Evolutionary conservation across 129 eudicot species (phyloP), one percentile per base, ranked within the genome.

Genomic region (Dittrichia graveolens): DNA sequence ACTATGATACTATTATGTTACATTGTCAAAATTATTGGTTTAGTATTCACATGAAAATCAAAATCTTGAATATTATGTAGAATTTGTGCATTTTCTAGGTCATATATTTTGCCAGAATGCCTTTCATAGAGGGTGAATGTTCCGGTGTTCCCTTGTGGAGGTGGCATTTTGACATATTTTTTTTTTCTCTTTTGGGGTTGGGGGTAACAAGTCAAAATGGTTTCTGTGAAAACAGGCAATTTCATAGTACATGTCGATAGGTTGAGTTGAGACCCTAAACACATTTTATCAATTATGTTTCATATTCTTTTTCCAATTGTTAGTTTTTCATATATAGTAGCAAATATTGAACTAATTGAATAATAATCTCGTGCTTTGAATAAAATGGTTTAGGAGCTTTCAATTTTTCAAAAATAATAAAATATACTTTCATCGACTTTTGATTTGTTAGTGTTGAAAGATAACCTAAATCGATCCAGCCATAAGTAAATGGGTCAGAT

Each of bases 21-120:
- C 71, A 35, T 74, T 8, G 63, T 38, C 52, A n/a, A 12, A 18
- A 3, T 61, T 60, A 60, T 48, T 62, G 69, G 78, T 48, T 38
- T 3, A 19, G 14, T 34, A 13, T 73, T 48, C 37, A 11, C 11
- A 24, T 18, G 18, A 15, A 46, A 47, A 0, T 16, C 13, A 11
- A 61, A 45, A 60, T 59, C 12, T 72, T 60, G 11, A 45, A 11
- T 5, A 31, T 54, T 7, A 56, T 57, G 59, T 47, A 43, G 45
- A 47, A n/a, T 46, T 58, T 34, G 59, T 35, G 5, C 45, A 59
- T 59, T 4, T 42, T 44, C 2, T 46, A 15, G 40, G 34, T 57
- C 13, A 71, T 16, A 45, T 11, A 44, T 18, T 11, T 24, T 34
- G 19, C 11, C 45, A 13, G 24, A 6, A 60, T 31, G 46, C 31